Conservation (phyloP, 2,329 filamentous ascomycete genomes). For the Parasarocladium wereldwijsianum region DNA sequence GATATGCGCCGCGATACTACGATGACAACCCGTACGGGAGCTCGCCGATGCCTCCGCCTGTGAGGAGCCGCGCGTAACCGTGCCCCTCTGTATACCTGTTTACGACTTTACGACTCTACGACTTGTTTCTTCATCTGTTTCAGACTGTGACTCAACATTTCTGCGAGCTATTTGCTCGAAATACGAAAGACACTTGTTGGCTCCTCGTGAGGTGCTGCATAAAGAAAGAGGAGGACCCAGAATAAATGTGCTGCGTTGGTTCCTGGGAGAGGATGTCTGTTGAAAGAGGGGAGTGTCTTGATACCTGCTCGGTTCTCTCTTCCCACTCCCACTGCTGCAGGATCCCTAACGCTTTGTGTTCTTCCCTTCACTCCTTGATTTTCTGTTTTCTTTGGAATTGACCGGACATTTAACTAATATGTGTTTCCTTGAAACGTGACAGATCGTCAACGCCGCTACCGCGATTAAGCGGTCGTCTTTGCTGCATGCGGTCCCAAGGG, state of each 20-base stretch:
- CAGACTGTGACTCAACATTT: background rate
- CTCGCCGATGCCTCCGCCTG: constrained; percentile 21
- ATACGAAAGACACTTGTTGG: too few species aligned
- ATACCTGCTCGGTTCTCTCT: too few species aligned
- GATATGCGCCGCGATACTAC: constrained; percentile 25
- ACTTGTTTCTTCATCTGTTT: background rate
- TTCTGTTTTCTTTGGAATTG: too few species aligned
- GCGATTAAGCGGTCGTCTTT: constrained; percentile 2
- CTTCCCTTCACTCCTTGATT: too few species aligned
- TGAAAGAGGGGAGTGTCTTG: too few species aligned
- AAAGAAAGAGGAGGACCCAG: too few species aligned
- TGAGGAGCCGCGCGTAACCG: constrained; percentile 1
- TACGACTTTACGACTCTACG: constrained; percentile 3
- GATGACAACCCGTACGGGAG: constrained; percentile 32
- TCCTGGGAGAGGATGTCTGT: too few species aligned
- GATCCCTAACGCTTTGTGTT: too few species aligned
- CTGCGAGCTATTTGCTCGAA: background rate
- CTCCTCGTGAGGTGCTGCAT: too few species aligned
- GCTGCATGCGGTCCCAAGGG: background rate
- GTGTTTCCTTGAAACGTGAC: constrained; percentile 4
- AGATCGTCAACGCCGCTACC: constrained; percentile 5
- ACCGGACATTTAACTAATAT: constrained; percentile 4
- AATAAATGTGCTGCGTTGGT: too few species aligned
- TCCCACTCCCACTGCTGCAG: too few species aligned
- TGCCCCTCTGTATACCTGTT: background rate